Evolutionary conservation across 805 yeast genomes (phyloP), one percentile per base, ranked within the genome.

Genomic region (Pichia rugopelliculosa): DNA sequence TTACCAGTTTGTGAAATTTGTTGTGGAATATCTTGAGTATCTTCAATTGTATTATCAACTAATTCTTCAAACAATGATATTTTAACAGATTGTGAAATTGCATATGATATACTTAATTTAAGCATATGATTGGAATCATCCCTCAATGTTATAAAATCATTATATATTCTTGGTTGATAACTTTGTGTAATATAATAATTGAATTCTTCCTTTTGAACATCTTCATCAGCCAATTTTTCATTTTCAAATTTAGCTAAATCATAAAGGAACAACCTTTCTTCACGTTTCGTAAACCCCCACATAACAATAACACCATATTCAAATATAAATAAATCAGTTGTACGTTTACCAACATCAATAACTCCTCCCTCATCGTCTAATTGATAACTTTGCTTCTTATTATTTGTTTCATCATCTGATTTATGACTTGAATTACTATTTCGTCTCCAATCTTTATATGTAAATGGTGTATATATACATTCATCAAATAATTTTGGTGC

Each of bases 281-380:
- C 98, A 45, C 80, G 75, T 46, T 80, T 75, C 2, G 88, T 79
- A 59, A 87, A 93, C 0, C 99, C 99, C 99, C 99, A 93, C 71
- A 93, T 68, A 1, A 93, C 96, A 27, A 88, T 81, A n/a, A 93
- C 99, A 20, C 99, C 99, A 65, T 93, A 93, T 59, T 90, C 96
- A 69, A 93, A 93, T 8, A 93, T 71, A 60, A 90, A 93, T 9
- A 89, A 72, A 61, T 90, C 98, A 10, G 82, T 82, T 25, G 77
- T 75, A 50, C 78, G 75, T 57, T 82, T 84, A 45, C 90, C 88
- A 42, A 91, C 82, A 57, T 88, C 91, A 44, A 91, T 87, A 55
- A 89, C 96, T 27, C 96, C 96, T 48, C 98, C 98, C 62, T 90
- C 96, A 58, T 87, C 96, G 50, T 88, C 96, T 36, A 91, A 67